These are phyloP conservation scores for Aureobasidium musti DNA, from an alignment of 2,329 filamentous ascomycete species.

Conservation along the genomic window DNA sequence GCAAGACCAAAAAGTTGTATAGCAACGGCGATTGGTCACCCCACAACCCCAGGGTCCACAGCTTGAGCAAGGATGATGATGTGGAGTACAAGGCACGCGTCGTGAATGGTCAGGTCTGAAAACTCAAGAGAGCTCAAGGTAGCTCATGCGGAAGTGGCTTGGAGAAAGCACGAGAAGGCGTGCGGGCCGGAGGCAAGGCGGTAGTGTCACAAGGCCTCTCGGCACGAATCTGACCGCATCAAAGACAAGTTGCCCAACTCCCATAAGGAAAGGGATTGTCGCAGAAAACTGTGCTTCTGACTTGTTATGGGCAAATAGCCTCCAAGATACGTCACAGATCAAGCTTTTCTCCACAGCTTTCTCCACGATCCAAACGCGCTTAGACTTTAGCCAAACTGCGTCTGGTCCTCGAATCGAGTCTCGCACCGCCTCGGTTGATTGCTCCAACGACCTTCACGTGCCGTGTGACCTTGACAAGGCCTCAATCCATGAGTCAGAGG, in stretches of 20 bases:
- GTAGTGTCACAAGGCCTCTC: constrained; percentile 24
- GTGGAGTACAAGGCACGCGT: constrained; percentile 28
- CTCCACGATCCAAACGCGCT: constrained; percentile 27
- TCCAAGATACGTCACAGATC: constrained; percentile 22
- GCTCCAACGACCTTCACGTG: constrained; percentile 9
- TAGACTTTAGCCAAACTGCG: background rate
- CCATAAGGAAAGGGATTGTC: constrained; percentile 17
- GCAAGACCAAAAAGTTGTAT: constrained; percentile 1
- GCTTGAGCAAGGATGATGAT: constrained; percentile 27
- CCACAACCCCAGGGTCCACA: constrained; percentile 26
- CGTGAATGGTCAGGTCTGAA: constrained; percentile 17
- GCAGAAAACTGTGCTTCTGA: constrained; percentile 1
- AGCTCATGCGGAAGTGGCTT: constrained; percentile 28
- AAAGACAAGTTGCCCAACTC: background rate
- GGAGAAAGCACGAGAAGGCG: background rate
- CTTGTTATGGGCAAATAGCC: background rate
- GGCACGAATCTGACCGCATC: constrained; percentile 21
- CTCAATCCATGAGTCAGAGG: background rate
- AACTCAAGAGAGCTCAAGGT: background rate
- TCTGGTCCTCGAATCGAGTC: background rate
- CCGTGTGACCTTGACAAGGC: constrained; percentile 6
- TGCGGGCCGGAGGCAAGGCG: constrained; percentile 24
- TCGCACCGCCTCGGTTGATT: constrained; percentile 18
- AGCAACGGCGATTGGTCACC: constrained; percentile 14
- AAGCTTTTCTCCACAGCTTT: constrained; percentile 26